Percentiles rank a stretch among this genome's conserved stretches.
Evolutionary conservation across 495 filamentous ascomycete species (phyloP).

Genomic region (Hapsidospora chrysogenum): DNA sequence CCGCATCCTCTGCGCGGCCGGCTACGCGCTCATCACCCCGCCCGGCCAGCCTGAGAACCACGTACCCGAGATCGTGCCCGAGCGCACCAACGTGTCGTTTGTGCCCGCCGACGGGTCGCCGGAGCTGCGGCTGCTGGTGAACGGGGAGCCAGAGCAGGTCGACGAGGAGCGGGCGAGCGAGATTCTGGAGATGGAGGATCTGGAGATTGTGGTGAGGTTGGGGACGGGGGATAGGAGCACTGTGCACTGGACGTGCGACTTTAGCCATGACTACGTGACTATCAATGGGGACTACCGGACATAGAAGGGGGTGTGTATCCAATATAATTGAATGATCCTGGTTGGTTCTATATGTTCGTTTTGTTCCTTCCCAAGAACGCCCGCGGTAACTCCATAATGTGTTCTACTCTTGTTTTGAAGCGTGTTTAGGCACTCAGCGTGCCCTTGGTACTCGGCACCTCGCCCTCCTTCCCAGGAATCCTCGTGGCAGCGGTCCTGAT

Average conservation of each 20-base stretch:
- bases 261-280: conserved; percentile 93
- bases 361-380: background rate
- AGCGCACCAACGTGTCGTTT: conserved; percentile 83
- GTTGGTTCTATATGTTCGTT: background rate
- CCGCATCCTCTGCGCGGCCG: conserved; percentile 86
- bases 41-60: conserved; percentile 33
- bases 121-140: conserved; percentile 68
- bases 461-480: conserved; percentile 64
- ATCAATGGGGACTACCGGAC: conserved; percentile 90
- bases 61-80: conserved; percentile 50
- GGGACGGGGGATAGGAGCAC: conserved; percentile 57
- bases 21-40: conserved; percentile 58
- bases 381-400: background rate
- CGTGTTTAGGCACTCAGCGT: conserved; percentile 42
- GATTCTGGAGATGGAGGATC: conserved; percentile 74
- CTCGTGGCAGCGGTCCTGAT: conserved; percentile 55
- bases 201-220: conserved; percentile 66
- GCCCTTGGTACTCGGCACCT: conserved; percentile 91
- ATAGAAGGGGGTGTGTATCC: conserved; percentile 13
- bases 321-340: conserved; percentile 1
- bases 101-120: conserved; percentile 69
- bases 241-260: conserved; percentile 90
- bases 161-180: conserved; percentile 74
- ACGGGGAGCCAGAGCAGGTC: conserved; percentile 84
- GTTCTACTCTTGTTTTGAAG: background rate